These are phyloP conservation scores for Fusarium austroafricanum DNA, from an alignment of 2,329 filamentous ascomycete species.

Conservation along the genomic window DNA sequence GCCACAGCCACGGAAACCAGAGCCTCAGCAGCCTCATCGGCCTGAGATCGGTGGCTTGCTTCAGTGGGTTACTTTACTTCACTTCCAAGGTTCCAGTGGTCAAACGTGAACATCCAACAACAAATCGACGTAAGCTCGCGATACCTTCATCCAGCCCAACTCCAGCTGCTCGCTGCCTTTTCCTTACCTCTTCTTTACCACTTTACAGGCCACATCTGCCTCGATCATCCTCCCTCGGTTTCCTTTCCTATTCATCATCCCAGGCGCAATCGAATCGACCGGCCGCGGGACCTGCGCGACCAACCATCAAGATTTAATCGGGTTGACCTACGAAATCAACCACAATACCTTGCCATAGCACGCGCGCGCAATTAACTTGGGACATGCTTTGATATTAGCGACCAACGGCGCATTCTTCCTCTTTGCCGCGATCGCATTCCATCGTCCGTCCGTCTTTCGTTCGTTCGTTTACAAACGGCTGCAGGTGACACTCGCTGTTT, in stretches of 20 bases:
- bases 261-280: conserved; percentile 46
- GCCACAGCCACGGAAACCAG: conserved; percentile 41
- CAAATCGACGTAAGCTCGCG: conserved; percentile 21
- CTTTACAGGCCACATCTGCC: background rate
- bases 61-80: conserved; percentile 3
- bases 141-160: conserved; percentile 25
- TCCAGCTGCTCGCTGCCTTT: background rate
- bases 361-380: conserved; percentile 17
- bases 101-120: conserved; percentile 16
- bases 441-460: conserved; percentile 1
- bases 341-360: background rate
- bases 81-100: conserved; percentile 12
- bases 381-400: conserved; percentile 41
- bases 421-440: conserved; percentile 34
- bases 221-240: background rate
- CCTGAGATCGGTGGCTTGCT: conserved; percentile 37
- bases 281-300: conserved; percentile 40
- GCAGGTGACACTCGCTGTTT: conserved; percentile 19
- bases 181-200: background rate
- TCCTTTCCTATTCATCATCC: conserved; percentile 12
- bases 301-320: conserved; percentile 44
- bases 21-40: conserved; percentile 44
- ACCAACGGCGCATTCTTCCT: conserved; percentile 35
- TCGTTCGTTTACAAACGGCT: conserved; percentile 15
- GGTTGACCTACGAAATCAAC: conserved; percentile 28